Base-by-base conservation (phyloP, 345 rosid genomes). In the Cardiospermum halicacabum region DNA sequence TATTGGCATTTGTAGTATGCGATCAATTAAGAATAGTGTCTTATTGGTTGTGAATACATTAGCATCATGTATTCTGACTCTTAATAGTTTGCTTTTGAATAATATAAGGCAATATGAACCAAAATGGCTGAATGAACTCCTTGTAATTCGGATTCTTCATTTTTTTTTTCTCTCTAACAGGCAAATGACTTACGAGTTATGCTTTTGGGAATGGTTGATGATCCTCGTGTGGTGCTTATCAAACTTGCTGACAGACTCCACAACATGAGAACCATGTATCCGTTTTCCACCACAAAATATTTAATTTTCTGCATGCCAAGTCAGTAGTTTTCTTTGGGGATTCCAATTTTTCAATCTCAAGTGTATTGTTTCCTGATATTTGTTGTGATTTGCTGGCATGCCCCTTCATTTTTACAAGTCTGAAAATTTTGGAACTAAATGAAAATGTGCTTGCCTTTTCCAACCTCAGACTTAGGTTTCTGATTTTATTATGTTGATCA, bases 171-270 rank as follows among this genome's bases (percentile, higher is more conserved):
- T 31, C 42, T 57, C 68, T 31, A 3, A 71, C 39, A 87, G 93
- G 93, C 84, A 49, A 76, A 84, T 60, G 78, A 84, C 74, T 53
- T 87, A 55, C 79, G 83, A 65, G 77, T 84, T 68, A 84, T 87
- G 93, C 89, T 87, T 53, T 62, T 87, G 80, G 93, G 89, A 45
- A 87, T 87, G 93, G 86, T 87, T 71, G 83, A 84, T 65, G 93
- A 87, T 81, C 93, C 93, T 45, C 80, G 89, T 13, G 89, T 87
- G 68, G 86, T 87, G 74, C 93, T 87, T 3, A 79, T 87, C 84
- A 87, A 87, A 84, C 88, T 87, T 72, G 89, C 93, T 0, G 93
- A 87, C 70, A 86, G 89, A 69, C 88, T 87, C 65, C 93, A 87
- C 83, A 87, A 84, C 65, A 84, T 87, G 93, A 87, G 93, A 70